These are phyloP conservation scores for Paralagenidium karlingii DNA, from an alignment of 352 stramenopile genomes.

Conservation along the genomic window DNA sequence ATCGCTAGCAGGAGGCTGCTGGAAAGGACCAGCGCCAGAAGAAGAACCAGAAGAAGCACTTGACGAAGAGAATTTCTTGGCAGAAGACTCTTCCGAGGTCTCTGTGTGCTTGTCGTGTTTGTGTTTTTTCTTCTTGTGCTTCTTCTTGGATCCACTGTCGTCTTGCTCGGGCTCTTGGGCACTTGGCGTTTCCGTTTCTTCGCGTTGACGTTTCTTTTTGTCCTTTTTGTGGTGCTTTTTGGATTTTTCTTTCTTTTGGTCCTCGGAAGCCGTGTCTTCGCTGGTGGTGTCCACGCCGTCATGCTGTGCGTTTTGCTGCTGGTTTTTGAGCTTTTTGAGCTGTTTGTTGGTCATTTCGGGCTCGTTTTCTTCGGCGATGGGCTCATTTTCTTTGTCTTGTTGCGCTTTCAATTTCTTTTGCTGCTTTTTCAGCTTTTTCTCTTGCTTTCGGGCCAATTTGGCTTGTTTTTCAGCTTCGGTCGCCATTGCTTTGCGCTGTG, in stretches of 20 bases:
- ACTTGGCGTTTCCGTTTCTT: conserved; percentile 3
- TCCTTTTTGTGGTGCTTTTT: conserved; percentile 14
- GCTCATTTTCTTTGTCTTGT: conserved; percentile 25
- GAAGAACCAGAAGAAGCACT: too few species aligned
- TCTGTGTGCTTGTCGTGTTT: conserved; percentile 5
- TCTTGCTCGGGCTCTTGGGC: background rate
- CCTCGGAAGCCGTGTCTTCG: too few species aligned
- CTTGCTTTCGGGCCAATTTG: conserved; percentile 17
- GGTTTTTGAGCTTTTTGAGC: conserved; percentile 18
- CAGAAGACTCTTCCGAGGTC: conserved; percentile 4
- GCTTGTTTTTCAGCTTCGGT: too few species aligned
- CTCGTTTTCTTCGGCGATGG: conserved; percentile 14
- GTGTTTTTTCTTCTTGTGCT: conserved; percentile 44
- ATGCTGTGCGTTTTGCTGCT: conserved; percentile 28
- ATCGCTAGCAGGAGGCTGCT: conserved; percentile 45
- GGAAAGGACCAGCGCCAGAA: conserved; percentile 42
- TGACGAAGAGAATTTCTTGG: conserved; percentile 63
- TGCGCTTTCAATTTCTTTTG: conserved; percentile 32
- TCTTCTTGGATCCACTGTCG: conserved; percentile 11
- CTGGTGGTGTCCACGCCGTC: conserved; percentile 4
- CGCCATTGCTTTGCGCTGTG: too few species aligned
- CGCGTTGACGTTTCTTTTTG: conserved; percentile 2
- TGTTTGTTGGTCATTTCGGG: conserved; percentile 18
- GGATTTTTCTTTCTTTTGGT: too few species aligned
- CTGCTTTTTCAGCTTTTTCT: conserved; percentile 22